A percentile compares a stretch with the other conserved stretches of the same genome.
Conservation (phyloP, 306 rosid species). For the Delonix regia region DNA sequence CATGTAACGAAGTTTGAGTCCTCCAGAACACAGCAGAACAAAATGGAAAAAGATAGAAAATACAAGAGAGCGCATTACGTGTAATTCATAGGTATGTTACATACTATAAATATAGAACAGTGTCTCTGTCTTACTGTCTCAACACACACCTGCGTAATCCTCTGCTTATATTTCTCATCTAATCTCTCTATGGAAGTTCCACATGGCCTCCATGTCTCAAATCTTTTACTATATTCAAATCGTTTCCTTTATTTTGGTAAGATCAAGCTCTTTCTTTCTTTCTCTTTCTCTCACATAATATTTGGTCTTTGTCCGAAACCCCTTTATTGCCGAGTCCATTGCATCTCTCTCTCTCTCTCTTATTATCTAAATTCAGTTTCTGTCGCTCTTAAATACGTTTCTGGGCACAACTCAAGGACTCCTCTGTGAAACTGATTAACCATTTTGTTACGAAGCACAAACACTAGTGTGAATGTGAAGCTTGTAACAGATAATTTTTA, state of each 20-base stretch:
- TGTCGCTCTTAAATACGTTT: conserved; percentile 9
- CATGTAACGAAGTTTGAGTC: too few relatives aligned
- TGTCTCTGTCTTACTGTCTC: not conserved
- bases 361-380: conserved; percentile 3
- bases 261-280: not conserved
- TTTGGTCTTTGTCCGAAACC: conserved; percentile 56
- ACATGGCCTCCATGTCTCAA: conserved; percentile 40
- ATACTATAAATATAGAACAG: too few relatives aligned
- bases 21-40: too few relatives aligned
- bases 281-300: conserved; percentile 12
- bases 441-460: conserved; percentile 30
- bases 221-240: conserved; percentile 17
- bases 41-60: too few relatives aligned
- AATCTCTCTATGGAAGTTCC: conserved; percentile 16
- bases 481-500: too few relatives aligned
- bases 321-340: conserved; percentile 58
- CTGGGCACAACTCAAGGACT: conserved; percentile 34
- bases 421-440: conserved; percentile 32
- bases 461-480: not conserved
- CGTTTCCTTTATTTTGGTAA: not conserved
- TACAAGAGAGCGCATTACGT: too few relatives aligned
- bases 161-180: not conserved
- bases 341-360: conserved; percentile 37
- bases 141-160: not conserved
- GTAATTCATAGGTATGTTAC: too few relatives aligned